Conservation (phyloP, 768 basidiomycete species). For the Saitozyma podzolica region DNA sequence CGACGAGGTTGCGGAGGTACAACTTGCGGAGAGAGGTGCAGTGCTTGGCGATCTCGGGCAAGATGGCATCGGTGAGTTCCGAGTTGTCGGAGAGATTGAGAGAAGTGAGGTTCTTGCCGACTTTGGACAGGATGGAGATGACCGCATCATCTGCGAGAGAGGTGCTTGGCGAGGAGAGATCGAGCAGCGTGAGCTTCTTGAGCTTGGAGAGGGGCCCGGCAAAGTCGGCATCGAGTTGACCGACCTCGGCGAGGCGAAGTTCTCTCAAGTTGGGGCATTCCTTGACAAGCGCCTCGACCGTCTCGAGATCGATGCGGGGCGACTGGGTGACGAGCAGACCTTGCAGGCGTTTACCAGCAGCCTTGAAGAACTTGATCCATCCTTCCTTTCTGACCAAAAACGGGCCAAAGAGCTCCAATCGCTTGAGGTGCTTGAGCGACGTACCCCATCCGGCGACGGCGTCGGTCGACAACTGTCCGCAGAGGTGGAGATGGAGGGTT, state of each 20-base stretch:
- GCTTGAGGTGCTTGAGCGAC: constrained; percentile 61
- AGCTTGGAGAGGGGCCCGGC: constrained; percentile 60
- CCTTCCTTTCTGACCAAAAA: constrained; percentile 63
- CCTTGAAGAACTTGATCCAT: constrained; percentile 74
- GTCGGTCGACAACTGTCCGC: constrained; percentile 70
- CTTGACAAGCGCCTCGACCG: constrained; percentile 62
- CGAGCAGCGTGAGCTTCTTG: constrained; percentile 61
- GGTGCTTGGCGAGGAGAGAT: constrained; percentile 61
- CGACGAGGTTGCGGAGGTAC: constrained; percentile 60
- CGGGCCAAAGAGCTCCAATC: constrained; percentile 80
- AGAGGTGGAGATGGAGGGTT: constrained; percentile 75
- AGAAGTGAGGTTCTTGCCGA: constrained; percentile 62
- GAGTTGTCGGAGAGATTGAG: constrained; percentile 73
- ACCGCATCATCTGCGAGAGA: constrained; percentile 64
- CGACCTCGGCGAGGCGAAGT: constrained; percentile 77
- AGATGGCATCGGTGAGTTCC: constrained; percentile 59
- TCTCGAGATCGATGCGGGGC: constrained; percentile 76
- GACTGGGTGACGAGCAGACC: constrained; percentile 80
- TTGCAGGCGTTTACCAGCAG: constrained; percentile 63
- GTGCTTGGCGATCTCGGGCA: constrained; percentile 63
- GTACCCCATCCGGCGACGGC: constrained; percentile 58
- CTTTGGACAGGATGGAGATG: constrained; percentile 59
- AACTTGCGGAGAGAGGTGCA: constrained; percentile 60
- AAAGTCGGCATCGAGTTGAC: constrained; percentile 67
- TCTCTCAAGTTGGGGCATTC: constrained; percentile 64